Base-by-base conservation (phyloP, 2,329 filamentous ascomycete genomes). In the Mariannaea elegans region DNA sequence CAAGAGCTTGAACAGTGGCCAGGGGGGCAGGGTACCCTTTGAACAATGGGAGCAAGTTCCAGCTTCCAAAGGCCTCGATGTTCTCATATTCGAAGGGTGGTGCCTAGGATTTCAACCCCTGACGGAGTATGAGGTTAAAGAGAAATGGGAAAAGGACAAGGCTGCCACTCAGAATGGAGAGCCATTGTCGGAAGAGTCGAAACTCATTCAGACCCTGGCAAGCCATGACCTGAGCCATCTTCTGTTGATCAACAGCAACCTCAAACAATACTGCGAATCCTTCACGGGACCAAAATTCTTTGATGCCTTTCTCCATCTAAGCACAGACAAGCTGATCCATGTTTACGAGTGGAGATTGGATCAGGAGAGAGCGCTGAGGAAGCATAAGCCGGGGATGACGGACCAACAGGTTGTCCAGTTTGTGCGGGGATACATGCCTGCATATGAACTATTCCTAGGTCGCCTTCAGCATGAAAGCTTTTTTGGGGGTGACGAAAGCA, bases 71-170 rank as follows among this genome's bases (percentile, higher is more conserved):
- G 44, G 51, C 7, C 56, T 71, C 0, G 64, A 71, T 8, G 67
- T 71, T 3, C 52, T 71, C 2, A 67, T 71, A 1, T 71, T 71
- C 5, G 68, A 71, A 27, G 67, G 68, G 12, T 70, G 67, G 67
- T 67, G 64, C 18, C 64, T 71, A 2, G 69, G 66, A 1, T 70
- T 68, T 29, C 57, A 64, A 9, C 62, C 63, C 3, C 44, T 69
- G 8, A 58, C 49, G 0, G 19, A 54, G 7, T 53, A 64, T 3
- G 59, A 61, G 2, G 42, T 67, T 7, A 54, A 48, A 1, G n/a
- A 50, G 0, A 68, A 68, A 39, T 70, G 67, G 68, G 49, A 68
- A 7, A 18, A 47, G 12, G 65, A 56, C 16, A 66, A 41, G 14
- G 27, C 12, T 1, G 45, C 47, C 3, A 16, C 50, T 12, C 10